Base-by-base conservation (phyloP, 768 basidiomycete genomes). In the Russula emetica region DNA sequence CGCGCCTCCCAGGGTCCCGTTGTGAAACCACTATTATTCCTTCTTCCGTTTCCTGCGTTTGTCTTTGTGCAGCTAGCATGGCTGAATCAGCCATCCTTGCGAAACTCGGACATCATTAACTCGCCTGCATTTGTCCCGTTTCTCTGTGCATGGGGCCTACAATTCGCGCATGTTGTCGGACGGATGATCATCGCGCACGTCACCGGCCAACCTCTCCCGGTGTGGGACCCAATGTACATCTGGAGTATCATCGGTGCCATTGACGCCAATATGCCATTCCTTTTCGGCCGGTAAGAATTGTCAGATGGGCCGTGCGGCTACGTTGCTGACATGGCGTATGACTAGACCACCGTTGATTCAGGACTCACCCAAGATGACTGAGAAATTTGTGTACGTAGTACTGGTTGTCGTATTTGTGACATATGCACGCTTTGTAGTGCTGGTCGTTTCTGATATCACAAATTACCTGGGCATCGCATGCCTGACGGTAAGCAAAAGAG, bases 131-230 rank as follows among this genome's bases (percentile, higher is more conserved):
- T 98, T 71, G 76, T 98, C 13, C 93, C 94, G 3, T 97, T 95
- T 78, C 75, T 95, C 20, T 88, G 86, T 70, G 87, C 90, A 22
- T 98, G 95, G 94, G 96, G 94, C n/a, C 74, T 91, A 58, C 89
- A 91, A 74, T 92, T 92, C 68, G 88, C 90, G 32, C 90, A 92
- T 67, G 88, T 94, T 72, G 95, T 97, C 42, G 92, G 93, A 13
- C 79, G 88, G 68, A 90, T 98, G 80, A 98, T 98, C 70, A 77
- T 97, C 52, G 91, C 94, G 1, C 97, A 98, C 74, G 85, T 97
- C 32, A 94, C 95, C 57, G 85, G 84, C 66, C 78, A 82, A 50
- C 77, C 84, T 5, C 96, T 98, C 78, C 97, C 97, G 0, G 78
- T 82, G 71, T 94, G 89, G 84, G 90, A 95, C 72, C 83, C 82